These are phyloP conservation scores for Avena eriantha DNA, from an alignment of 176 grass and related monocot genomes.

Conservation along the genomic window DNA sequence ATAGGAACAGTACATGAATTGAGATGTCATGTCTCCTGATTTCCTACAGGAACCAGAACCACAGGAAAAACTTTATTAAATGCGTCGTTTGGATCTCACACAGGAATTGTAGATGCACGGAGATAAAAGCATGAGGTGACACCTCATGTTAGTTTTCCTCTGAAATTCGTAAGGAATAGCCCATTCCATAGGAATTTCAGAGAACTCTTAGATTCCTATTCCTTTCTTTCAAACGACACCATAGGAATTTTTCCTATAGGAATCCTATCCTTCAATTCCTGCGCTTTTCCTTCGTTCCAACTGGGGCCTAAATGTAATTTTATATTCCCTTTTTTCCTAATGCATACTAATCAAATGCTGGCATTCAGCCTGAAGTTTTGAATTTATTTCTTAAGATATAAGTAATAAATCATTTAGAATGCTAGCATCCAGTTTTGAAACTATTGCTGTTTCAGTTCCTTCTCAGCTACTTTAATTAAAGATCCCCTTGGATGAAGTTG, in stretches of 20 bases:
- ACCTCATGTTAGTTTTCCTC: background rate
- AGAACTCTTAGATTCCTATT: background rate
- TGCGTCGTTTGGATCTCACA: background rate
- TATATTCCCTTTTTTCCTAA: background rate
- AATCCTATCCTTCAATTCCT: too few species aligned
- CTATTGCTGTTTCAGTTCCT: slow-evolving; percentile 4
- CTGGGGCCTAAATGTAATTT: background rate
- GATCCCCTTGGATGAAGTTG: background rate
- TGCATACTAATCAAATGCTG: slow-evolving; percentile 9
- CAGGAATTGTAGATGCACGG: background rate
- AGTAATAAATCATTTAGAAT: background rate
- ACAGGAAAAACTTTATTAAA: background rate
- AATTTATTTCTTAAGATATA: background rate
- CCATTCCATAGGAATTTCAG: background rate
- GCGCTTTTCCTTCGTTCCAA: too few species aligned
- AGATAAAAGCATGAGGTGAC: background rate
- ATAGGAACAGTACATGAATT: background rate
- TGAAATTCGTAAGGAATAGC: background rate
- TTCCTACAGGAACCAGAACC: background rate
- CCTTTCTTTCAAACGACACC: too few species aligned
- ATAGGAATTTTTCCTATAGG: too few species aligned
- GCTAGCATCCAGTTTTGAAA: background rate
- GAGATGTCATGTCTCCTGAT: background rate
- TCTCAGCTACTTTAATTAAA: slow-evolving; percentile 2
- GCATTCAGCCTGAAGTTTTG: background rate